These are phyloP conservation scores for Bruguiera sexangula DNA, from an alignment of 345 rosid genomes.

Conservation along the genomic window DNA sequence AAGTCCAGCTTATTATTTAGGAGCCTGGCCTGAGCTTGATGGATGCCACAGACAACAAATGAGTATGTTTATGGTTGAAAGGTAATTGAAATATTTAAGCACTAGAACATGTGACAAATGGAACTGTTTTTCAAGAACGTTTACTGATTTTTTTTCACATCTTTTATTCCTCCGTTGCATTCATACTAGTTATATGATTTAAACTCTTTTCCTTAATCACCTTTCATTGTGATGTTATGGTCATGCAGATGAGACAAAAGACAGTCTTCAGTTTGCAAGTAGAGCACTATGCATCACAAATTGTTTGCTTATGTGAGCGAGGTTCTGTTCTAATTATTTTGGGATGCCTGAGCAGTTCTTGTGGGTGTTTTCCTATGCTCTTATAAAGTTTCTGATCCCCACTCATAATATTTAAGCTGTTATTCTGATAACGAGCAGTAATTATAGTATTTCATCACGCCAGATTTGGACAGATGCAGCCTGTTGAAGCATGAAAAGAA, in stretches of 20 bases:
- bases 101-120: too few relatives aligned
- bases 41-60: too few relatives aligned
- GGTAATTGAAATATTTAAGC: too few relatives aligned
- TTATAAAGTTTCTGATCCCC: conserved; percentile 4
- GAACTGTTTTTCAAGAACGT: too few relatives aligned
- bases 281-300: conserved; percentile 88
- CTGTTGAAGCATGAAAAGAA: conserved; percentile 87
- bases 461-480: conserved; percentile 95
- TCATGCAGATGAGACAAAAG: conserved; percentile 91
- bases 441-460: conserved; percentile 15
- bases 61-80: too few relatives aligned
- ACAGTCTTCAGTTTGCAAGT: conserved; percentile 93
- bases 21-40: too few relatives aligned
- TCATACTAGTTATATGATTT: too few relatives aligned
- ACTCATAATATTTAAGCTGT: too few relatives aligned
- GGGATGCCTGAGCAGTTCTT: neutral
- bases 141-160: too few relatives aligned
- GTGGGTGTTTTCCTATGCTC: neutral
- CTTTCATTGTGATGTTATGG: conserved; percentile 43
- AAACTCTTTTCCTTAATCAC: neutral
- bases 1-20: too few relatives aligned
- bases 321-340: conserved; percentile 39
- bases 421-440: neutral
- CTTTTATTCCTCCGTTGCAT: neutral
- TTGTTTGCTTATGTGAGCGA: conserved; percentile 81